These are phyloP conservation scores for Russula sp. DNA, from an alignment of 768 basidiomycete species.

Conservation along the genomic window DNA sequence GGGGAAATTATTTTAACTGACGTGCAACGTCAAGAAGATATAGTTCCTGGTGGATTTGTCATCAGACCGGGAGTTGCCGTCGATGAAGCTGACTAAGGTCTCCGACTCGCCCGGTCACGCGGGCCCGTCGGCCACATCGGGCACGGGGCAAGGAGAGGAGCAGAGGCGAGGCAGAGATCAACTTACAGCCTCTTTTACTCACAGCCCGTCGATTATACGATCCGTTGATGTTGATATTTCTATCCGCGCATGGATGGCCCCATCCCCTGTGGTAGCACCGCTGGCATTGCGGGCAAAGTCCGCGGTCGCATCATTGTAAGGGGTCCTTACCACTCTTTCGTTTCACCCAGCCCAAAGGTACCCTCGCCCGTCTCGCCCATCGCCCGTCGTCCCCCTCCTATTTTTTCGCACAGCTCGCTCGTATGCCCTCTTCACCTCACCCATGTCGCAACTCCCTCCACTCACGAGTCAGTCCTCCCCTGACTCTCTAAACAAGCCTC, in stretches of 20 bases:
- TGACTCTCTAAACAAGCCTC: not conserved
- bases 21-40: too few species aligned
- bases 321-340: constrained; percentile 16
- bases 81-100: too few species aligned
- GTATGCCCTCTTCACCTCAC: constrained; percentile 11
- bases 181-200: too few species aligned
- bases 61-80: too few species aligned
- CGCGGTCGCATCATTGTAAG: not conserved
- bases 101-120: too few species aligned
- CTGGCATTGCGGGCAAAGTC: not conserved
- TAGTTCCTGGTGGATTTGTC: too few species aligned
- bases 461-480: not conserved
- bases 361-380: not conserved
- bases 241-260: not conserved
- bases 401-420: not conserved
- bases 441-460: constrained; percentile 10
- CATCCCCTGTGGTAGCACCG: not conserved
- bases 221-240: not conserved
- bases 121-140: too few species aligned
- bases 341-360: constrained; percentile 14
- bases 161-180: too few species aligned
- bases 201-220: too few species aligned
- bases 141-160: too few species aligned
- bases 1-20: too few species aligned
- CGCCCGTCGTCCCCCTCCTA: not conserved